A percentile compares a stretch with the other conserved stretches of the same genome.
Conservation (phyloP, 306 rosid species). For the Adenanthera pavonina region DNA sequence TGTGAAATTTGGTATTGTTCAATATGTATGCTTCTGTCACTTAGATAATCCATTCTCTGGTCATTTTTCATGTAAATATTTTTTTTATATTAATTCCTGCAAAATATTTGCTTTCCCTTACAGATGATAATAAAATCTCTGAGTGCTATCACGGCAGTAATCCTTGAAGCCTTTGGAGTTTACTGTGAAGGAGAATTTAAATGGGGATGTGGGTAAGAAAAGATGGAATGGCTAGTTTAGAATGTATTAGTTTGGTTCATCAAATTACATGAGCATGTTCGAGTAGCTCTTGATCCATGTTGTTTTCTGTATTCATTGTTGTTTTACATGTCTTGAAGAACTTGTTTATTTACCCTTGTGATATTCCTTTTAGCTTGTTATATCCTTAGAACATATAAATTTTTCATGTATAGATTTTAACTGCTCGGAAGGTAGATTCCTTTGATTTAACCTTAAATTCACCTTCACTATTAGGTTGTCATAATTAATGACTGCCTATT, state of each 20-base stretch:
- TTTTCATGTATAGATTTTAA: neutral
- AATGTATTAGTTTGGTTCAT: slow-evolving; percentile 29
- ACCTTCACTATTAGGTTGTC: neutral
- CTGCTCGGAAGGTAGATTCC: neutral
- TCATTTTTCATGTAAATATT: slow-evolving; percentile 26
- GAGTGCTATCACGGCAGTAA: slow-evolving; percentile 77
- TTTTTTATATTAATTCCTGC: slow-evolving; percentile 35
- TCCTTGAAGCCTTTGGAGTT: slow-evolving; percentile 87
- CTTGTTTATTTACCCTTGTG: slow-evolving; percentile 3
- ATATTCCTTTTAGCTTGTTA: neutral
- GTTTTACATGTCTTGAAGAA: neutral
- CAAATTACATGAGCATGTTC: slow-evolving; percentile 17
- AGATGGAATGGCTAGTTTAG: slow-evolving; percentile 10
- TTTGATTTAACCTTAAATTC: slow-evolving; percentile 11
- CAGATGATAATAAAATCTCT: slow-evolving; percentile 96
- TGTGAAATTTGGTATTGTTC: slow-evolving; percentile 95
- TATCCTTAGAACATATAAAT: neutral
- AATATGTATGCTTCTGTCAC: slow-evolving; percentile 80
- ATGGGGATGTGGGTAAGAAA: slow-evolving; percentile 87
- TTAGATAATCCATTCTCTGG: neutral
- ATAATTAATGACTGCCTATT: neutral
- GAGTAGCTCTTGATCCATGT: neutral
- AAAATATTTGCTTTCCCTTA: slow-evolving; percentile 37
- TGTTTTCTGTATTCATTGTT: slow-evolving; percentile 6
- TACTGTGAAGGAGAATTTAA: slow-evolving; percentile 98